Evolutionary conservation across 2,329 filamentous ascomycete species (phyloP).

Genomic region (Xylariomycetidae sp.): DNA sequence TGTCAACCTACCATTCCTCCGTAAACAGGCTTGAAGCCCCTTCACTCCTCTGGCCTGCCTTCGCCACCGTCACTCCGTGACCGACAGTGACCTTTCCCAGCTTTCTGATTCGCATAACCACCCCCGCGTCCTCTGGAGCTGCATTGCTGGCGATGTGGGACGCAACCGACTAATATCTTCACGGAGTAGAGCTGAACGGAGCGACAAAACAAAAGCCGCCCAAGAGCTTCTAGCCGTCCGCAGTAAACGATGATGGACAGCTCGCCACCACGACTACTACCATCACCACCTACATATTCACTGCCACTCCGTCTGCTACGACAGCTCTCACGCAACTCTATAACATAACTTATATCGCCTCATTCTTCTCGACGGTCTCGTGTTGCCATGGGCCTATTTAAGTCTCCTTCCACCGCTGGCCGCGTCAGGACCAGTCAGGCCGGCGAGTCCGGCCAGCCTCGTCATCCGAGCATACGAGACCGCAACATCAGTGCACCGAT

Average conservation of each 20-base stretch:
- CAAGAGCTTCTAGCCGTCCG: slow-evolving; percentile 9
- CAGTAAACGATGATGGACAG: slow-evolving; percentile 22
- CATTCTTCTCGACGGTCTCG: slow-evolving; percentile 5
- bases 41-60: slow-evolving; percentile 15
- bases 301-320: no score
- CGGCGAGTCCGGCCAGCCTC: slow-evolving; percentile 30
- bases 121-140: slow-evolving; percentile 18
- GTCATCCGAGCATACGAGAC: slow-evolving; percentile 46
- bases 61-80: slow-evolving; percentile 18
- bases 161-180: slow-evolving; percentile 20
- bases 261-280: no score
- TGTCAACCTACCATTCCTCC: slow-evolving; percentile 19
- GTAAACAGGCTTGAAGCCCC: slow-evolving; percentile 21
- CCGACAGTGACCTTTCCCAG: slow-evolving; percentile 11
- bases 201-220: slow-evolving; percentile 7
- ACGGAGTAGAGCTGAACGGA: slow-evolving; percentile 16
- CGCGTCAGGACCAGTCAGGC: no score
- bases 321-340: no score
- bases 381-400: slow-evolving; percentile 40
- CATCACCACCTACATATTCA: no score
- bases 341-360: slow-evolving; percentile 11
- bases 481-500: slow-evolving; percentile 60
- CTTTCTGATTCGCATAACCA: slow-evolving; percentile 18
- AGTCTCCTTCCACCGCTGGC: slow-evolving; percentile 35
- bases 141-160: slow-evolving; percentile 31